phyloP scores from a whole-genome alignment of 108 stramenopile species.

The Aurantiochytrium sp. region DNA sequence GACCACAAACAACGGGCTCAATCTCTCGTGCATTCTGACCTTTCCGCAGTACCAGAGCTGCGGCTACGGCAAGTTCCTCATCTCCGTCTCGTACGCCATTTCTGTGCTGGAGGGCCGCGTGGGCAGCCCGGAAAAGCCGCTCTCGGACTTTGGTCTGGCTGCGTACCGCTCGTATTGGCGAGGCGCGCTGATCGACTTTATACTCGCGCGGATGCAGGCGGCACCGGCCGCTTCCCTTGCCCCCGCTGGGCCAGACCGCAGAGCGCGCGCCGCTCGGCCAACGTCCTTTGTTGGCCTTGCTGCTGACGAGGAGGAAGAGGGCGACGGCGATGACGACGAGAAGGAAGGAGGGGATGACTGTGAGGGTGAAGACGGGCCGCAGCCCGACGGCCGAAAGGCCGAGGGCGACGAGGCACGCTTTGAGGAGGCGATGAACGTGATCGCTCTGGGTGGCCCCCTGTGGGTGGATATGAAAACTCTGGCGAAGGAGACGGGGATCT shows the following conservation, averaged over 20 bases:
- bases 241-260: not conserved
- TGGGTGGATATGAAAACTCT: not conserved
- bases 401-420: not conserved
- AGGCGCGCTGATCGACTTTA: not conserved
- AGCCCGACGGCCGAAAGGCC: not conserved
- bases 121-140: not conserved
- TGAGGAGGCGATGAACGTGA: not conserved
- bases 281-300: not conserved
- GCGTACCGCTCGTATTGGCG: constrained; percentile 1
- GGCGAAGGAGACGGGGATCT: not conserved
- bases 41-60: constrained; percentile 96
- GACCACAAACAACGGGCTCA: constrained; percentile 67
- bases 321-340: not conserved
- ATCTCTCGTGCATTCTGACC: constrained; percentile 95
- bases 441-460: not conserved
- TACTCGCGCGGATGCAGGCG: not conserved
- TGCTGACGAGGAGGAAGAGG: not conserved
- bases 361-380: not conserved
- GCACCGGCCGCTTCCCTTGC: not conserved
- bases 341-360: not conserved
- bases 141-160: not conserved
- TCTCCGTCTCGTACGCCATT: constrained; percentile 82
- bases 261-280: not conserved
- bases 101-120: constrained; percentile 50
- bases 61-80: constrained; percentile 97